Base-by-base conservation (phyloP, 106 monocot species). In the Triglochin maritima region DNA sequence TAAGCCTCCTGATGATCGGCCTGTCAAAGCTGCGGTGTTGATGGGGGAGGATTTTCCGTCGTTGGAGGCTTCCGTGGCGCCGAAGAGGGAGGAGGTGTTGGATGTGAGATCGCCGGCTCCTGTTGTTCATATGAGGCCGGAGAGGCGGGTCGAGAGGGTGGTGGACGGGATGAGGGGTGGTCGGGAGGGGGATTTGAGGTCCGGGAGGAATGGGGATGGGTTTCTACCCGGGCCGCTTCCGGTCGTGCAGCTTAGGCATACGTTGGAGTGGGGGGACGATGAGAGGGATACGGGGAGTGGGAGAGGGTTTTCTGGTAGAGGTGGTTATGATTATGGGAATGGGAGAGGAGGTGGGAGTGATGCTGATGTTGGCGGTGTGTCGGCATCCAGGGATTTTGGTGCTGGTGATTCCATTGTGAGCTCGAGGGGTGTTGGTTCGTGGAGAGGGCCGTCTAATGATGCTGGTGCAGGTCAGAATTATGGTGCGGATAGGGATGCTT, bases 261-360 rank as follows among this genome's bases (percentile, higher is more conserved):
- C 83, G 14, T 90, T 82, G 16, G 87, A 95, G 29, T 95, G 95
- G 95, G 90, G 80, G 60, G 95, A 95, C 15, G 95, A 95, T 68
- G 95, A 95, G 71, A 81, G 95, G 7, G 90, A 95, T 48, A 90
- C 85, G 0, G 77, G 85, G 12, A 71, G 79, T 55, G 83, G 79
- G 59, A 63, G 67, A 11, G 70, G 84, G 44, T 74, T 79, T 8
- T 50, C 68, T 13, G 79, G 81, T n/a, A 2, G 46, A 44, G 43
- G 44, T n/a, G 57, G 49, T 16, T 56, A 54, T 62, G 84, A 76
- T 52, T n/a, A 69, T 66, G 59, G 61, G 59, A 72, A 81, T 65
- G 81, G 73, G 17, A 61, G 65, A 43, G 29, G 29, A 29, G 46
- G 49, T 10, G 15, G 15, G 9, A 69, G 44, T 64, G 52, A 70